Evolutionary conservation across 306 rosid genomes (phyloP), one percentile per base, ranked within the genome.

Genomic region (Fragaria iinumae): DNA sequence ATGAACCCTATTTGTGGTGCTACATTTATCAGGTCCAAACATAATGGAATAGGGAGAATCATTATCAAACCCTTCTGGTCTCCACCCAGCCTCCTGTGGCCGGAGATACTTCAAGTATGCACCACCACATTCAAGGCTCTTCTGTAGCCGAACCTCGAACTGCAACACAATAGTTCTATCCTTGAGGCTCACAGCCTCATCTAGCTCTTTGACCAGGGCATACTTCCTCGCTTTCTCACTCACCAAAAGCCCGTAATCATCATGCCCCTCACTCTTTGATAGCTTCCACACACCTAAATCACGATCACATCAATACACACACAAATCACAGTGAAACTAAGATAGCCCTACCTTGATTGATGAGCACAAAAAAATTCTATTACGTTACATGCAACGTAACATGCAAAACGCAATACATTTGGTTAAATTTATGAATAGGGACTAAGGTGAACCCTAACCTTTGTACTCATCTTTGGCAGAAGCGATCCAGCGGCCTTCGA

Each of bases 111-210:
- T 95, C 78, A 95, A 77, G 87, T 95, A 95, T 6, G 98, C 97
- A 81, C 98, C 98, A 70, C 98, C 97, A 80, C 98, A 95, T 82
- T 95, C 98, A 14, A 95, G 96, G 71, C 97, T 96, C 71, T 90
- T 85, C 72, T 95, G 98, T 20, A 92, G 88, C 67, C 97, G 91
- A 25, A 84, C 84, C 88, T 95, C 98, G 50, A 85, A 95, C 86
- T 95, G 98, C 18, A 95, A 95, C 53, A 89, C 98, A 73, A 90
- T 75, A 20, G 89, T 83, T 70, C 90, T 87, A 17, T 88, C 97
- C 81, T 82, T 88, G 14, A 95, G 85, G 78, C 73, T 86, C 74
- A 84, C 90, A 71, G 86, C 79, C 67, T 82, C 84, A 18, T 88
- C 91, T 11, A 95, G 88, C 79, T 76, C 92, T 71, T 92, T 95